Evolutionary conservation across 129 eudicot species (phyloP).

Genomic region (Arctium minus): DNA sequence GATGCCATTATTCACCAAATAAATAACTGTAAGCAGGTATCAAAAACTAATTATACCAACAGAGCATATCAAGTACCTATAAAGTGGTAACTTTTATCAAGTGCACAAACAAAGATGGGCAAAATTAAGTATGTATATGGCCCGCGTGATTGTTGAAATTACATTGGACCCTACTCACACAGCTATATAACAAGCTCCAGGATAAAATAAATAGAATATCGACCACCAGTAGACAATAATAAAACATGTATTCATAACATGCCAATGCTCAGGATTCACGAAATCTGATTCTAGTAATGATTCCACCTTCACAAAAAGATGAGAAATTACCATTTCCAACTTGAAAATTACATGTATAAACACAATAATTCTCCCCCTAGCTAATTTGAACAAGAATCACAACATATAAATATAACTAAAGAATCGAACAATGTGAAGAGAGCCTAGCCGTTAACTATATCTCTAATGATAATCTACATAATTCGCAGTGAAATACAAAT

Average conservation of each 20-base stretch:
- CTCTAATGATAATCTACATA: neutral
- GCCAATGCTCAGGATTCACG: neutral
- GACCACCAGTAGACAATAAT: neutral
- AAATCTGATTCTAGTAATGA: neutral
- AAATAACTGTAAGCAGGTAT: neutral
- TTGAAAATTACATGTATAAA: neutral
- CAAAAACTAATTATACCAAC: neutral
- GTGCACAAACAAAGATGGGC: neutral
- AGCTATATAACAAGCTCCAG: neutral
- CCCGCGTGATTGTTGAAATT: neutral
- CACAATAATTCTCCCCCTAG: neutral
- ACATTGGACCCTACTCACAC: neutral
- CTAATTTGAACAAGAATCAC: neutral
- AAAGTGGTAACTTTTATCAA: neutral
- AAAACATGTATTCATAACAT: neutral
- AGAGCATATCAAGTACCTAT: neutral
- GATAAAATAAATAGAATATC: neutral
- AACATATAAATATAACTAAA: neutral
- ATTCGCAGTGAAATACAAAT: neutral
- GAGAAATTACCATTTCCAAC: neutral
- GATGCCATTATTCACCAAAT: slow-evolving; percentile 7
- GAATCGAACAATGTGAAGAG: neutral
- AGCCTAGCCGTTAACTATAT: neutral
- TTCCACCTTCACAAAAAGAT: neutral
- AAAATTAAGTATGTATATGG: neutral